These are phyloP conservation scores for Verbascum thapsus DNA, from an alignment of 257 asterid species.

Conservation along the genomic window DNA sequence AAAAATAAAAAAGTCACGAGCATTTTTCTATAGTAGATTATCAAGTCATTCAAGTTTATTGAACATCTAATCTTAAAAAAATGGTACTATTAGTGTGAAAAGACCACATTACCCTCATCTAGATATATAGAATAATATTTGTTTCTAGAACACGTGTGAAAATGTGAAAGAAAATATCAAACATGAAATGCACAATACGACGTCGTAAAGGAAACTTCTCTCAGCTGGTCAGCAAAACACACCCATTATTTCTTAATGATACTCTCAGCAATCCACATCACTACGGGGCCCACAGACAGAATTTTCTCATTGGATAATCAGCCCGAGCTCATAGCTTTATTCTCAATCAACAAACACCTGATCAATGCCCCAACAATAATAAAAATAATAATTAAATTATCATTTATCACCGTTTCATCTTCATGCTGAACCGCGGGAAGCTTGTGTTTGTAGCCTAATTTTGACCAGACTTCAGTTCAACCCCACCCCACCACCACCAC, in stretches of 20 bases:
- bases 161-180: background rate
- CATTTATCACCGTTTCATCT: background rate
- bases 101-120: background rate
- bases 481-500: background rate
- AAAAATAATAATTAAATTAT: too few species aligned
- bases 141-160: background rate
- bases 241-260: too few species aligned
- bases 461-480: constrained; percentile 26
- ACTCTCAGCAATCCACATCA: background rate
- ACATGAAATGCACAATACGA: background rate
- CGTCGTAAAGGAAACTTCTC: background rate
- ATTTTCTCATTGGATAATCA: background rate
- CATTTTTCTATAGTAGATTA: too few species aligned
- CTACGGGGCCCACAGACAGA: background rate
- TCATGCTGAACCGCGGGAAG: background rate
- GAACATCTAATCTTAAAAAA: too few species aligned
- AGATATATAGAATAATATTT: background rate
- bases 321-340: background rate
- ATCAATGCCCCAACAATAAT: background rate
- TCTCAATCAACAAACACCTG: background rate
- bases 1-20: too few species aligned
- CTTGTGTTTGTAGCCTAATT: constrained; percentile 22
- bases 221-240: constrained; percentile 21
- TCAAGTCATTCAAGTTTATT: background rate
- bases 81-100: too few species aligned